phyloP scores from a whole-genome alignment of 2,329 filamentous ascomycete genomes.

The Colletotrichum sp. region DNA sequence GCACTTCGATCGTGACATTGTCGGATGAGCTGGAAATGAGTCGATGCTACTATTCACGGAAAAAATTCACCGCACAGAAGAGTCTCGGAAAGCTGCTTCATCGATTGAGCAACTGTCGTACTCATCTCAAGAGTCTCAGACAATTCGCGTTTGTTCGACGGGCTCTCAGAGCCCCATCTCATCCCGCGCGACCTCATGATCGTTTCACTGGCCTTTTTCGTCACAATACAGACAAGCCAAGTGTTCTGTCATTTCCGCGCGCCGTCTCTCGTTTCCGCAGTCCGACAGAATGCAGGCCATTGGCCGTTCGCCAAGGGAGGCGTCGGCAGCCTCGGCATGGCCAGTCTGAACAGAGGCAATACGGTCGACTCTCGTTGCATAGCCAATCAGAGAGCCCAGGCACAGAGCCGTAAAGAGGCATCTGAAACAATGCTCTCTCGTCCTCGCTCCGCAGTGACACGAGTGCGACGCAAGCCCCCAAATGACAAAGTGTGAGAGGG shows the following conservation, averaged over 20 bases:
- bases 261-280: background rate
- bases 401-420: background rate
- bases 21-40: background rate
- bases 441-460: conserved; percentile 16
- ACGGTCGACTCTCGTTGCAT: background rate
- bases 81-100: conserved; percentile 10
- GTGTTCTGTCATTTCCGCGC: background rate
- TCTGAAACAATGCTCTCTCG: conserved; percentile 16
- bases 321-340: conserved; percentile 8
- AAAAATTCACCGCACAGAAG: background rate
- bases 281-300: background rate
- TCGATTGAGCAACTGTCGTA: conserved; percentile 7
- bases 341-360: background rate
- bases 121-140: conserved; percentile 10
- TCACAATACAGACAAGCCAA: background rate
- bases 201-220: background rate
- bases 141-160: background rate
- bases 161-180: background rate
- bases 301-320: background rate
- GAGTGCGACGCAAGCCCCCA: conserved; percentile 7
- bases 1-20: background rate
- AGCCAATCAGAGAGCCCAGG: background rate
- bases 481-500: background rate
- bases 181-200: background rate
- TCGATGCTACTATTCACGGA: background rate